These are phyloP conservation scores for Brassica nigra DNA, from an alignment of 345 rosid genomes.

Conservation along the genomic window DNA sequence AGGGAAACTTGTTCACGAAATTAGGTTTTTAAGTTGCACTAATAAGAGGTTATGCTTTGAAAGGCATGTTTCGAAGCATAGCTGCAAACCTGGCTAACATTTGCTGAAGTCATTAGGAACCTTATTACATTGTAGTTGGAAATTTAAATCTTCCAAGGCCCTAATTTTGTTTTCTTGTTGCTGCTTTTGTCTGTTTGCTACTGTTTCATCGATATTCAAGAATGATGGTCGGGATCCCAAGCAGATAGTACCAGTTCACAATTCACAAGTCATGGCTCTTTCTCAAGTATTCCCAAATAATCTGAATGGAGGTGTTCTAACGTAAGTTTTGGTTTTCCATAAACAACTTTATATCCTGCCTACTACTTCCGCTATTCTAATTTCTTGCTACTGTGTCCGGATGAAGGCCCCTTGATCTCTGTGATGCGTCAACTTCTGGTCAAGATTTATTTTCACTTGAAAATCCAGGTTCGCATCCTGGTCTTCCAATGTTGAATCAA, in stretches of 20 bases:
- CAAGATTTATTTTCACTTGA: slow-evolving; percentile 62
- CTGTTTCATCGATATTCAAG: slow-evolving; percentile 51
- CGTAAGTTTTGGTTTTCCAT: slow-evolving; percentile 59
- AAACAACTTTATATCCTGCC: slow-evolving; percentile 5
- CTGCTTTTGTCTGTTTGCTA: slow-evolving; percentile 39
- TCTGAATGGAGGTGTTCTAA: slow-evolving; percentile 65
- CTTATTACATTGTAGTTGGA: slow-evolving; percentile 15
- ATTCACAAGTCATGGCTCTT: slow-evolving; percentile 78
- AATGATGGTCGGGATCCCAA: slow-evolving; percentile 72
- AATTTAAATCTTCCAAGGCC: slow-evolving; percentile 13
- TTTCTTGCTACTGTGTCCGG: slow-evolving; percentile 39
- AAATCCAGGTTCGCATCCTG: slow-evolving; percentile 63
- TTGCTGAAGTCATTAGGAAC: neutral
- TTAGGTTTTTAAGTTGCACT: slow-evolving; percentile 15
- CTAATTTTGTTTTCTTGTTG: slow-evolving; percentile 26
- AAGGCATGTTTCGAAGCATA: slow-evolving; percentile 18
- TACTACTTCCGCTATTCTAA: slow-evolving; percentile 20
- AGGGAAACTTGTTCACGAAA: slow-evolving; percentile 16
- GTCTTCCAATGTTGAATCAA: slow-evolving; percentile 65
- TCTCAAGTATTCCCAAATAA: slow-evolving; percentile 88
- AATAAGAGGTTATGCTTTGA: neutral
- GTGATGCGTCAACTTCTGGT: slow-evolving; percentile 65
- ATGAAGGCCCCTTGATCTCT: slow-evolving; percentile 95
- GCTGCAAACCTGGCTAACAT: slow-evolving; percentile 22
- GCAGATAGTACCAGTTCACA: slow-evolving; percentile 70